These are phyloP conservation scores for Aspergillus affinis DNA, from an alignment of 495 filamentous ascomycete genomes.

Conservation along the genomic window DNA sequence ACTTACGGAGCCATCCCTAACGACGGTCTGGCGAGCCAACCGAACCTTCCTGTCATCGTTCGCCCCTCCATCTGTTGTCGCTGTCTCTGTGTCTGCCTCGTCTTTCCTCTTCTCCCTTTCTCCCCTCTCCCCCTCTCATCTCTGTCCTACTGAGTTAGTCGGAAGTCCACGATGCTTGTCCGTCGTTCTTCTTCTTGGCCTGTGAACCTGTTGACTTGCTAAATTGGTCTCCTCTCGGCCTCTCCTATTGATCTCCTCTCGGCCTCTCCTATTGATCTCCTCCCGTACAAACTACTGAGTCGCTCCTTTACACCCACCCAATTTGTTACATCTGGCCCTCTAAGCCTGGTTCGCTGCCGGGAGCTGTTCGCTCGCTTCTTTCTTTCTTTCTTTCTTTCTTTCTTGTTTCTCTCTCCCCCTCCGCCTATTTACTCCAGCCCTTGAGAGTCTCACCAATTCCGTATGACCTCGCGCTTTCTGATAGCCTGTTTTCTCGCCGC, in stretches of 20 bases:
- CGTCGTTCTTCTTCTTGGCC: slow-evolving; percentile 15
- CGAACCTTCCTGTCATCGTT: slow-evolving; percentile 1
- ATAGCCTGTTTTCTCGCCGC: too few relatives aligned
- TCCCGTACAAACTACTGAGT: too few relatives aligned
- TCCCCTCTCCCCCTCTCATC: slow-evolving; percentile 2
- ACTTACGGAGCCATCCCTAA: too few relatives aligned
- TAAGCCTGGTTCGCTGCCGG: slow-evolving; percentile 14
- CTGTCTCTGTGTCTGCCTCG: too few relatives aligned
- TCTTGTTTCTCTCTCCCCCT: not conserved
- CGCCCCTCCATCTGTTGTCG: not conserved
- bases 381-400: slow-evolving; percentile 9
- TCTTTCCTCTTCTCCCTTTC: slow-evolving; percentile 1
- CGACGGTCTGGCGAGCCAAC: too few relatives aligned
- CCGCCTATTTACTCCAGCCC: too few relatives aligned
- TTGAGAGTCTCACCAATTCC: too few relatives aligned
- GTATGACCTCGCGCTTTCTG: too few relatives aligned
- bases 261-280: too few relatives aligned
- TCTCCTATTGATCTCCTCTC: not conserved
- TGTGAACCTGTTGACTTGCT: slow-evolving; percentile 7
- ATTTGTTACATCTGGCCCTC: not conserved
- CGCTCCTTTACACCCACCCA: too few relatives aligned
- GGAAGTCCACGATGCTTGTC: slow-evolving; percentile 20
- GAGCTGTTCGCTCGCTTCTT: slow-evolving; percentile 13
- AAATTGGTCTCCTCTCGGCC: slow-evolving; percentile 10
- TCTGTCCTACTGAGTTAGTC: slow-evolving; percentile 7